phyloP scores from a whole-genome alignment of 2,329 filamentous ascomycete species.

The Aureobasidium sp. region DNA sequence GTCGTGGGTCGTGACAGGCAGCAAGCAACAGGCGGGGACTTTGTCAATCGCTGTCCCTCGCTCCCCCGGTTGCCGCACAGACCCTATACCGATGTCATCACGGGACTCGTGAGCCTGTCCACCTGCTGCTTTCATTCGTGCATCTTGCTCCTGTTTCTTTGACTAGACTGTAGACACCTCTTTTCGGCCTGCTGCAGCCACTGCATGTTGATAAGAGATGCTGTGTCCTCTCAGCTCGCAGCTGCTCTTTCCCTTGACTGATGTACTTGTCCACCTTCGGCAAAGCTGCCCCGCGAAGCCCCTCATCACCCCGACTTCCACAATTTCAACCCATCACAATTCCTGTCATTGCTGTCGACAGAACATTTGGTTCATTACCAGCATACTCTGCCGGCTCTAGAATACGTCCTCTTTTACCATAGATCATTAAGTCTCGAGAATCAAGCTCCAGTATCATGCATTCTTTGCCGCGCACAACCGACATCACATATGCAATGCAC shows the following conservation, averaged over 20 bases:
- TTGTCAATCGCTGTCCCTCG: background rate
- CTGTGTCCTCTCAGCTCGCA: background rate
- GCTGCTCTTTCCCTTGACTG: background rate
- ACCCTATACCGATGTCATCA: constrained; percentile 5
- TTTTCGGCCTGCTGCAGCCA: background rate
- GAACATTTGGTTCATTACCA: background rate
- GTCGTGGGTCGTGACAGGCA: too few species aligned
- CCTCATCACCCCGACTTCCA: background rate
- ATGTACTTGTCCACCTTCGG: background rate
- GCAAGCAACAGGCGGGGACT: background rate
- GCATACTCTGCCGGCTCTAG: too few species aligned
- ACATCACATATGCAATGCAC: background rate
- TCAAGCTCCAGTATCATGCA: background rate
- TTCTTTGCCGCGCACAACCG: background rate
- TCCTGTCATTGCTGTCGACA: background rate
- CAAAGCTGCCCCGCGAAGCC: constrained; percentile 6
- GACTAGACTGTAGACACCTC: background rate
- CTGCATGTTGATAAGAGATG: background rate
- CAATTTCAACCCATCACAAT: too few species aligned
- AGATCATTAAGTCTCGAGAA: too few species aligned
- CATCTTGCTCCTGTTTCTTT: background rate
- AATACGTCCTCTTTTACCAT: too few species aligned
- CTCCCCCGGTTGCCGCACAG: background rate
- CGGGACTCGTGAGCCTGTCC: background rate
- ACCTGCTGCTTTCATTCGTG: background rate